Percentiles rank a stretch among this genome's conserved stretches.
Evolutionary conservation across 2,329 filamentous ascomycete genomes (phyloP).

Genomic region (Phaeosphaeriaceae sp.): DNA sequence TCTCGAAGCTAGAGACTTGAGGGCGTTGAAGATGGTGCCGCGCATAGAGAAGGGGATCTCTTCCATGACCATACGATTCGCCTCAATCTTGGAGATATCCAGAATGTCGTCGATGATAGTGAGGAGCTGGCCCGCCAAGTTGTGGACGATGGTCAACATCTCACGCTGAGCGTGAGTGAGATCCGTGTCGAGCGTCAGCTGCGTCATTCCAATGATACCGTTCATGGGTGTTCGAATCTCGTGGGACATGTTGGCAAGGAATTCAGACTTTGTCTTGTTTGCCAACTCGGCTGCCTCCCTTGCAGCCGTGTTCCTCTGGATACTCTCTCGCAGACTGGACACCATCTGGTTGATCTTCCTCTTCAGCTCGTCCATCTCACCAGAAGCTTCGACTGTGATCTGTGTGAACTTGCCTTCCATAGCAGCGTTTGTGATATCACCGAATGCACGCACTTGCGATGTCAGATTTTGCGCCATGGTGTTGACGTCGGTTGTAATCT

Average conservation of each 20-base stretch:
- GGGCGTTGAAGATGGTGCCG: constrained; percentile 93
- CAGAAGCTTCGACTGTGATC: constrained; percentile 94
- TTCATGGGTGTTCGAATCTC: constrained; percentile 98
- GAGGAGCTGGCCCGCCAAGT: constrained; percentile 91
- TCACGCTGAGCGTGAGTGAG: constrained; percentile 94
- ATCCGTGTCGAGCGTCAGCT: constrained; percentile 91
- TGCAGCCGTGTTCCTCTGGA: constrained; percentile 94
- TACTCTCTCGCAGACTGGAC: constrained; percentile 91
- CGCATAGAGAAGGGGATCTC: constrained; percentile 95
- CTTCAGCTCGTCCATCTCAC: constrained; percentile 99
- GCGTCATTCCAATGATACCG: constrained; percentile 97
- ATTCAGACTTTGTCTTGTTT: constrained; percentile 98
- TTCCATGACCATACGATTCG: constrained; percentile 97
- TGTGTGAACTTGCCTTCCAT: constrained; percentile 98
- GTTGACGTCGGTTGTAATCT: constrained; percentile 96
- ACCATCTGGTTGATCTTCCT: constrained; percentile 99
- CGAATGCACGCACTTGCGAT: constrained; percentile 96
- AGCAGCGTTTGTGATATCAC: constrained; percentile 96
- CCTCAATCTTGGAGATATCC: constrained; percentile 81
- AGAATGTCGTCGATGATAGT: constrained; percentile 89
- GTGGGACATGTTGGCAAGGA: constrained; percentile 98
- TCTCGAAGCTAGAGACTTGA: constrained; percentile 96
- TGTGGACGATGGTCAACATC: constrained; percentile 98
- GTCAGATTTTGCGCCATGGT: constrained; percentile 87
- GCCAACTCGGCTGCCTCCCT: constrained; percentile 95